A percentile compares a stretch with the other conserved stretches of the same genome.
phyloP scores from a whole-genome alignment of 2,329 filamentous ascomycete genomes.

The Fusarium camptoceras region DNA sequence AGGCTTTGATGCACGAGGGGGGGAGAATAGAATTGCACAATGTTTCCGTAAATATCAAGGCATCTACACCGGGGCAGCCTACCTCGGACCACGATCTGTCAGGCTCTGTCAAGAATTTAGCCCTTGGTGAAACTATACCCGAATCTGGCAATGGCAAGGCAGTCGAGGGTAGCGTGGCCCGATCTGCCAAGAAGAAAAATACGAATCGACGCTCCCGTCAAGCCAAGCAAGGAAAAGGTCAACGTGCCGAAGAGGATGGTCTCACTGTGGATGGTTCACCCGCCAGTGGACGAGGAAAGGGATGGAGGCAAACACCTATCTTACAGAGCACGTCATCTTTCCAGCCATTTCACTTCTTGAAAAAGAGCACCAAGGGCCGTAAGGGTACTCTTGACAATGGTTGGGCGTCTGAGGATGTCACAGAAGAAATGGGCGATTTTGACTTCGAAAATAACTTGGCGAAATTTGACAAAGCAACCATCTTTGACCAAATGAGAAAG shows the following conservation, averaged over 20 bases:
- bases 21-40: constrained; percentile 33
- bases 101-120: constrained; percentile 46
- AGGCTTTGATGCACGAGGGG: constrained; percentile 13
- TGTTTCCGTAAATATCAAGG: constrained; percentile 9
- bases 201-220: constrained; percentile 48
- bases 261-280: constrained; percentile 42
- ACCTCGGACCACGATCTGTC: constrained; percentile 44
- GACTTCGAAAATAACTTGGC: constrained; percentile 91
- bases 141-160: constrained; percentile 37
- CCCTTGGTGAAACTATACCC: constrained; percentile 28
- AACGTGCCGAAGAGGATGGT: constrained; percentile 46
- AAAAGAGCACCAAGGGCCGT: constrained; percentile 63
- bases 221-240: constrained; percentile 49
- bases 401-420: constrained; percentile 96
- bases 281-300: constrained; percentile 59
- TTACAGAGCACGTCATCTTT: constrained; percentile 71
- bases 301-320: constrained; percentile 71
- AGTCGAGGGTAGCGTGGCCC: constrained; percentile 37
- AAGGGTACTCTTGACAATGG: constrained; percentile 72
- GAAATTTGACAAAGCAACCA: constrained; percentile 92
- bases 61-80: constrained; percentile 32
- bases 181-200: constrained; percentile 50
- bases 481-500: constrained; percentile 92
- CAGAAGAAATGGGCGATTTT: constrained; percentile 93
- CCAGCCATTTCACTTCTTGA: constrained; percentile 71